Conservation (phyloP, 495 filamentous ascomycete genomes). For the Tuber umbilicatum region DNA sequence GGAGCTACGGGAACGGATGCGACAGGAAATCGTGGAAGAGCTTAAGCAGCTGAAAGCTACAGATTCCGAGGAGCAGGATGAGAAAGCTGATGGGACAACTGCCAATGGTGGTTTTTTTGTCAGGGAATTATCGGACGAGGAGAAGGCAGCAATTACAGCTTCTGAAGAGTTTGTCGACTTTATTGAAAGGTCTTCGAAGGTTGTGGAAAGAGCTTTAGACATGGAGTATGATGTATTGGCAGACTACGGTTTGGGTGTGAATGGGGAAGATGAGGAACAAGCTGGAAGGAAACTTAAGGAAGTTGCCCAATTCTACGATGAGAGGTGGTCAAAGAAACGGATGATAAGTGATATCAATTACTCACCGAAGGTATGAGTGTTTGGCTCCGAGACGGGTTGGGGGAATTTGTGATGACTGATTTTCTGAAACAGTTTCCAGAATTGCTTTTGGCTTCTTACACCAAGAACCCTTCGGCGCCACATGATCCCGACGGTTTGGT, state of each 20-base stretch:
- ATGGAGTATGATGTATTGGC: conserved; percentile 85
- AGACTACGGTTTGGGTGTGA: conserved; percentile 77
- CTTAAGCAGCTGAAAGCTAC: conserved; percentile 51
- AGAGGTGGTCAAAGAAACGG: conserved; percentile 91
- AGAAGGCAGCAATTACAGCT: conserved; percentile 81
- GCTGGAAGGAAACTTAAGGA: conserved; percentile 71
- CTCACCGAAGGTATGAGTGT: conserved; percentile 65
- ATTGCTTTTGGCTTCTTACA: conserved; percentile 86
- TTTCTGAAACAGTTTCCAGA: conserved; percentile 62
- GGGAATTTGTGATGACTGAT: conserved; percentile 10
- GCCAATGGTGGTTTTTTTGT: conserved; percentile 57
- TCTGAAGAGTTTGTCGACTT: conserved; percentile 93
- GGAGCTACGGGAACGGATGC: conserved; percentile 74
- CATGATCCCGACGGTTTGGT: conserved; percentile 92
- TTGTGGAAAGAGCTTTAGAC: conserved; percentile 91
- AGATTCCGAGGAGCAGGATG: conserved; percentile 45
- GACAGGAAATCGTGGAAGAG: conserved; percentile 89
- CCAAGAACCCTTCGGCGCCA: conserved; percentile 89
- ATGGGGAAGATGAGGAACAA: conserved; percentile 75
- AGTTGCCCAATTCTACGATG: conserved; percentile 85
- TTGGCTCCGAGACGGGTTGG: background rate
- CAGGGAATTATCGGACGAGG: conserved; percentile 74
- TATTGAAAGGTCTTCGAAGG: conserved; percentile 89
- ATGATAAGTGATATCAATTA: conserved; percentile 92
- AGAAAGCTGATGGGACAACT: conserved; percentile 13